Base-by-base conservation (phyloP, 768 basidiomycete genomes). In the Suillus decipiens region DNA sequence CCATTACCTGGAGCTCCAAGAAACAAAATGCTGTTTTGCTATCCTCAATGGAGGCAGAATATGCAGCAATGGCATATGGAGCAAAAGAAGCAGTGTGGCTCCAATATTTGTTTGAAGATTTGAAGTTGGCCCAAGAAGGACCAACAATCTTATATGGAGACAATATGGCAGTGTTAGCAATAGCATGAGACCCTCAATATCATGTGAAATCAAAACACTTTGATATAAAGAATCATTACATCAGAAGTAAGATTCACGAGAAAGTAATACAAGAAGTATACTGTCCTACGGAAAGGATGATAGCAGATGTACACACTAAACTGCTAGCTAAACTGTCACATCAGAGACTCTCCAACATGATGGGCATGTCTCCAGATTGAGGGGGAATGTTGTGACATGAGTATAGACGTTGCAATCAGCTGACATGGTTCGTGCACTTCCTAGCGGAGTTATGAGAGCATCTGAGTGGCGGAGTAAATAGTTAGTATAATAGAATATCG, bases 171-270 rank as follows among this genome's bases (percentile, higher is more conserved):
- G 68, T 76, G 2, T 64, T 76, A 12, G 53, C 61, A 1, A 61
- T 77, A 19, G 61, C 72, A 0, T 53, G 68, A 24, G 67, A 75
- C 37, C 69, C 73, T 11, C 54, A 63, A 9, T 71, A 69, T 59
- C 79, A 78, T 53, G 55, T 65, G 10, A 53, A 72, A 6, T 66
- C 76, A 0, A 78, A 78, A 57, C 79, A 80, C 60, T 77, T 79
- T 54, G 70, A 75, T 36, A 68, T 78, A 5, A 65, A 67, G 2
- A 67, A 74, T 55, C 77, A 79, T 54, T 76, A 68, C 39, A 64
- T 76, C 24, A 67, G 75, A 0, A 67, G 76, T 19, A 37, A 47
- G 0, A 62, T 79, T 39, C 14, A 5, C 15, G 6, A 42, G 41
- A 15, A 42, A 17, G 7, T 15, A 17, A 42, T 42, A 17, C 3